A percentile compares a stretch with the other conserved stretches of the same genome.
Conservation (phyloP, 352 stramenopile genomes). For the Globisporangium recalcitrans region DNA sequence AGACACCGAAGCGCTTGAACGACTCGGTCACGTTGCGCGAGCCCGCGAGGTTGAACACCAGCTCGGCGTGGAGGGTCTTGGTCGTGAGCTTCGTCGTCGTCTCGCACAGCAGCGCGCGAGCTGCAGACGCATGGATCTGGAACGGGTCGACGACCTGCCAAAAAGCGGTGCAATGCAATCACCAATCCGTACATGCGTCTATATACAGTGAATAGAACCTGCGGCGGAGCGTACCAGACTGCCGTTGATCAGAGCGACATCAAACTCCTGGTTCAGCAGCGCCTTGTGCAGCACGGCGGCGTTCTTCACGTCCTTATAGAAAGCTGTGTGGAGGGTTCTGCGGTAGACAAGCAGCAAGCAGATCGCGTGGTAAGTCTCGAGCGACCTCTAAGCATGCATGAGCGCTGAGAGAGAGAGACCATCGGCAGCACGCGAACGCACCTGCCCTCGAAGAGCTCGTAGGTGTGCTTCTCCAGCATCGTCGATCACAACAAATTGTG, state of each 20-base stretch:
- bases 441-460: slow-evolving; percentile 61
- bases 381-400: background rate
- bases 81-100: slow-evolving; percentile 52
- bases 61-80: slow-evolving; percentile 73
- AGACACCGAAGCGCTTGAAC: slow-evolving; percentile 73
- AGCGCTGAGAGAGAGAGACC: background rate
- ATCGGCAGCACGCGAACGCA: slow-evolving; percentile 14
- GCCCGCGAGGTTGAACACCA: slow-evolving; percentile 84
- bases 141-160: slow-evolving; percentile 66
- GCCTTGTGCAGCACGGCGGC: slow-evolving; percentile 43
- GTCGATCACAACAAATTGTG: slow-evolving; percentile 15
- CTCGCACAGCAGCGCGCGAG: slow-evolving; percentile 65
- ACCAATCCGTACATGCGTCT: background rate
- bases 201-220: background rate
- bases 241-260: slow-evolving; percentile 72
- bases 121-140: slow-evolving; percentile 67
- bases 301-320: slow-evolving; percentile 76
- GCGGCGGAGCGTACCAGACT: slow-evolving; percentile 33
- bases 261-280: slow-evolving; percentile 58
- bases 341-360: background rate
- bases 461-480: slow-evolving; percentile 53
- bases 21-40: slow-evolving; percentile 81
- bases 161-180: background rate
- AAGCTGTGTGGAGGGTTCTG: slow-evolving; percentile 69
- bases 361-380: background rate